phyloP scores from a whole-genome alignment of 78 protist species.

The Tieghemostelium lacteum region DNA sequence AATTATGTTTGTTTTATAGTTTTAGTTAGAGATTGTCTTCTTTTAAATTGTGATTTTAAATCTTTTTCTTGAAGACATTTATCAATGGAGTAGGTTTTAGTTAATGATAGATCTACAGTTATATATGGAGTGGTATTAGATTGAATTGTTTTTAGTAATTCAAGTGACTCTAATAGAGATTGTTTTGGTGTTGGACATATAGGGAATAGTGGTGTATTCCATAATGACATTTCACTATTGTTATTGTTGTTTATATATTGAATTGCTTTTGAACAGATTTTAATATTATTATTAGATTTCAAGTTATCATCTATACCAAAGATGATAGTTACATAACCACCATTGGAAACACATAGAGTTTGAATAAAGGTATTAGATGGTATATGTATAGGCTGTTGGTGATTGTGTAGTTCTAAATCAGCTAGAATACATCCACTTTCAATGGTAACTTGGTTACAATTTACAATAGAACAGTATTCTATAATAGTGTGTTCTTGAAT shows the following conservation, averaged over 20 bases:
- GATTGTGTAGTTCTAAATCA: constrained; percentile 9
- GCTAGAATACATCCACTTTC: constrained; percentile 57
- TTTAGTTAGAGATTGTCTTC: constrained; percentile 25
- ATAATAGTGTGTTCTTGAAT: constrained; percentile 13
- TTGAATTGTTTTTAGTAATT: background rate
- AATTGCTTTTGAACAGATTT: background rate
- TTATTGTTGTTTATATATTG: background rate
- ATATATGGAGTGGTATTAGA: background rate
- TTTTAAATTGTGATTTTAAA: constrained; percentile 11
- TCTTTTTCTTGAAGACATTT: constrained; percentile 47
- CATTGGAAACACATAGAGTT: constrained; percentile 6
- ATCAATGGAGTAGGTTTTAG: constrained; percentile 20
- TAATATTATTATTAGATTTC: constrained; percentile 6
- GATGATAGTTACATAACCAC: constrained; percentile 41
- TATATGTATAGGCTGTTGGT: background rate
- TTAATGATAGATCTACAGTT: background rate
- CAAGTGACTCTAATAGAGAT: constrained; percentile 7
- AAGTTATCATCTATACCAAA: constrained; percentile 58
- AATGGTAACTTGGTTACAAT: background rate
- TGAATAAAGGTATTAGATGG: constrained; percentile 53
- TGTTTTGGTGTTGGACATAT: constrained; percentile 7
- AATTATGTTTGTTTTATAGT: no score
- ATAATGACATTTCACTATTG: background rate
- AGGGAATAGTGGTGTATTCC: constrained; percentile 54
- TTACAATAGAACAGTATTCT: constrained; percentile 40